A percentile compares a stretch with the other conserved stretches of the same genome.
phyloP scores from a whole-genome alignment of 805 yeast species.

The Saturnispora gosingensis region DNA sequence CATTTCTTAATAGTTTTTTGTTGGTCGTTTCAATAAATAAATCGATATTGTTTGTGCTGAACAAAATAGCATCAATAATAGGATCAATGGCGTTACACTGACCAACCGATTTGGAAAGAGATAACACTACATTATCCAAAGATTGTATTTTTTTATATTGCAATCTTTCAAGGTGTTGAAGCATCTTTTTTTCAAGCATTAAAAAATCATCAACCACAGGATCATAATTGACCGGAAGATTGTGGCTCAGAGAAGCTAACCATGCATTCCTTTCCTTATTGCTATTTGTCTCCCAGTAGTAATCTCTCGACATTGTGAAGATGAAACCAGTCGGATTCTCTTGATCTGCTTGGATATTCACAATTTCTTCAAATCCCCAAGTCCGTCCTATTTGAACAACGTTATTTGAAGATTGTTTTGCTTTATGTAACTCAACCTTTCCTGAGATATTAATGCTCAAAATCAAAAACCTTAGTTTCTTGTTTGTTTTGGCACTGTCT shows the following conservation, averaged over 20 bases:
- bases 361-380: conserved; percentile 74
- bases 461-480: conserved; percentile 53
- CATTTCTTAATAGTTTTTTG: conserved; percentile 64
- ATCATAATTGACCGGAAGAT: conserved; percentile 48
- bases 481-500: conserved; percentile 36
- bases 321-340: conserved; percentile 48
- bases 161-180: conserved; percentile 48
- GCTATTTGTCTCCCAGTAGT: conserved; percentile 70
- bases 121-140: conserved; percentile 37
- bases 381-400: conserved; percentile 84
- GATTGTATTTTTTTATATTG: conserved; percentile 55
- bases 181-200: conserved; percentile 46
- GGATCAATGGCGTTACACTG: conserved; percentile 52
- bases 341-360: conserved; percentile 43
- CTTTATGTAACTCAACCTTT: conserved; percentile 69
- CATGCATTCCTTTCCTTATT: conserved; percentile 53
- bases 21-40: conserved; percentile 42
- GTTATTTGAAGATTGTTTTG: conserved; percentile 67
- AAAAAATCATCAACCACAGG: conserved; percentile 50
- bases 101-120: conserved; percentile 34
- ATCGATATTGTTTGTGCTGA: too few species aligned
- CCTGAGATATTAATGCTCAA: conserved; percentile 55
- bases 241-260: conserved; percentile 32
- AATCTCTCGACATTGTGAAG: conserved; percentile 60
- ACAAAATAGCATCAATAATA: too few species aligned